phyloP scores from a whole-genome alignment of 2,329 filamentous ascomycete species.

The Drechmeria coniospora region DNA sequence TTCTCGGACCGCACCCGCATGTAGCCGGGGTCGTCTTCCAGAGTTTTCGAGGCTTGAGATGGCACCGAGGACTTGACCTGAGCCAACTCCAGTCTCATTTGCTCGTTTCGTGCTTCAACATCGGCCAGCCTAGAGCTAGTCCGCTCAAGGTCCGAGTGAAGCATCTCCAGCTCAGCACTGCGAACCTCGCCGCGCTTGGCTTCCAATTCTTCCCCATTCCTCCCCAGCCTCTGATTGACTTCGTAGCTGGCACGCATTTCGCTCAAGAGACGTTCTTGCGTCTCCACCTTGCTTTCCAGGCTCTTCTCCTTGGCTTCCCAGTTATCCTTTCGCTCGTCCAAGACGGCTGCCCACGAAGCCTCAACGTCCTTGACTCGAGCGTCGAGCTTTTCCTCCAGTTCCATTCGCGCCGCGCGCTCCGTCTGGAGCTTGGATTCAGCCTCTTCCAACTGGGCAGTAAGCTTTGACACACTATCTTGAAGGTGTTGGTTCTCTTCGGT shows the following conservation, averaged over 20 bases:
- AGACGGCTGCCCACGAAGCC: slow-evolving; percentile 72
- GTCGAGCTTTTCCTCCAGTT: slow-evolving; percentile 65
- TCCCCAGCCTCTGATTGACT: slow-evolving; percentile 78
- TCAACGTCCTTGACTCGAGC: slow-evolving; percentile 78
- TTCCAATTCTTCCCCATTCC: slow-evolving; percentile 46
- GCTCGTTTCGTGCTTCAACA: slow-evolving; percentile 86
- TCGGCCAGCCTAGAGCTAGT: slow-evolving; percentile 78
- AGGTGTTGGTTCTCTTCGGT: slow-evolving; percentile 78
- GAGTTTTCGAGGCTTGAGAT: slow-evolving; percentile 40
- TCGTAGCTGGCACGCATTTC: slow-evolving; percentile 97
- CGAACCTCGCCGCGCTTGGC: slow-evolving; percentile 52
- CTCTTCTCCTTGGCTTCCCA: slow-evolving; percentile 89
- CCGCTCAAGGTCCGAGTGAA: slow-evolving; percentile 79
- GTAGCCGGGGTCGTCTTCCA: slow-evolving; percentile 83
- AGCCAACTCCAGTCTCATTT: slow-evolving; percentile 77
- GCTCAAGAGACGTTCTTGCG: slow-evolving; percentile 78
- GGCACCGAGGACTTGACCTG: slow-evolving; percentile 61
- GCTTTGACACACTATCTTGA: slow-evolving; percentile 58
- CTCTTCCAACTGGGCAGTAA: slow-evolving; percentile 71
- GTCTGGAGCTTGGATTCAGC: slow-evolving; percentile 66
- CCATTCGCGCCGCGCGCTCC: slow-evolving; percentile 57
- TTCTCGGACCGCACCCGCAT: slow-evolving; percentile 86
- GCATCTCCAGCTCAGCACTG: slow-evolving; percentile 84
- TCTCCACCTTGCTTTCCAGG: slow-evolving; percentile 85
- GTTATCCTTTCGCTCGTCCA: slow-evolving; percentile 90